Base-by-base conservation (phyloP, 441 rosid genomes). In the Breynia disticha region DNA sequence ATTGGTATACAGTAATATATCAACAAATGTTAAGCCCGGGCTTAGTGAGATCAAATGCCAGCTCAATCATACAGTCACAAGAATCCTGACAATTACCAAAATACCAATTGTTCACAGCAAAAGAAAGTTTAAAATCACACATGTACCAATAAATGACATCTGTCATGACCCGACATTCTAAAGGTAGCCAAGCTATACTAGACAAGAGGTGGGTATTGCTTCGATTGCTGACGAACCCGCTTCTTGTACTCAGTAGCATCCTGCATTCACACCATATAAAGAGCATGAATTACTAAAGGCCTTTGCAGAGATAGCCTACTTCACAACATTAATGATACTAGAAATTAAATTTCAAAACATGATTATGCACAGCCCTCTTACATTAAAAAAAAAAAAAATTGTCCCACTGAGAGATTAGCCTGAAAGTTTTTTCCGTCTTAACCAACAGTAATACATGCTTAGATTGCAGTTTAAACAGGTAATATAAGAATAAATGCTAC, bases 181-280 rank as follows among this genome's bases (percentile, higher is more conserved):
- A 10, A 20, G 19, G 49, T 35, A 24, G 22, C 13, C 2, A 28
- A 18, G 20, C 18, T 59, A 12, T 21, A 32, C 70, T 72, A 87
- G 62, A 84, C 76, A 38, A 84, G 61, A 24, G 94, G 70, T 28
- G 98, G 98, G 61, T 86, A 88, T 55, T 76, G 90, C 83, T 88
- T 91, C 38, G 96, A 82, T 76, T 91, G 98, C 68, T 62, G 82
- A 58, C 88, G 79, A 19, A 91, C 87, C 68, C 98, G 83, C 72
- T 70, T 91, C 90, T 82, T 87, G 64, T 91, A 87, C 70, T 91
- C 98, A 0, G 19, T 65, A 15, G 68, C 67, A 74, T 91, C 96
- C 98, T 91, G 75, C 73, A 68, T 32, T 16, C 2, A 16, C 43
- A 41, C 44, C 46, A 54, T 13, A 20, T 12, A 54, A 47, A 35